phyloP scores from a whole-genome alignment of 805 yeast species.

The Alloascoidea hylecoeti region DNA sequence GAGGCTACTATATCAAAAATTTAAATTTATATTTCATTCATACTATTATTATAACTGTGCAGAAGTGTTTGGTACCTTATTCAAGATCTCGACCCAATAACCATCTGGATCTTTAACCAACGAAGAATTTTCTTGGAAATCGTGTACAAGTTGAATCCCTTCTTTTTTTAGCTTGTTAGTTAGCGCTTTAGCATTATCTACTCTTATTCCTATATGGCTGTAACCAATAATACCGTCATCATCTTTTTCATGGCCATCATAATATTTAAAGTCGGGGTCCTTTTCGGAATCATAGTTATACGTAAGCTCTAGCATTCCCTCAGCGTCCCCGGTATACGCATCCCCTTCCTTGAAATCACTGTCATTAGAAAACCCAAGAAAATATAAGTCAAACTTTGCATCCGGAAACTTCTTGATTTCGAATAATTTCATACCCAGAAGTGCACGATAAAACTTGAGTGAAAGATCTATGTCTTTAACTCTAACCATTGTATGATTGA shows the following conservation, averaged over 20 bases:
- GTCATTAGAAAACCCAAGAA: constrained; percentile 51
- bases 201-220: constrained; percentile 72
- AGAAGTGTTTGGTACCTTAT: too few species aligned
- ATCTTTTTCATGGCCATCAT: too few species aligned
- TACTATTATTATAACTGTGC: too few species aligned
- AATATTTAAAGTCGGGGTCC: constrained; percentile 64
- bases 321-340: constrained; percentile 21
- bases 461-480: constrained; percentile 74
- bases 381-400: constrained; percentile 79
- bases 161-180: constrained; percentile 27
- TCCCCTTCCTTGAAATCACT: constrained; percentile 9
- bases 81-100: constrained; percentile 66
- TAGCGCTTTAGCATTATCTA: constrained; percentile 45
- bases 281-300: constrained; percentile 93
- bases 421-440: constrained; percentile 72
- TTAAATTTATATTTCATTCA: too few species aligned
- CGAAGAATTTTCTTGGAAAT: constrained; percentile 46
- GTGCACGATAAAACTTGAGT: constrained; percentile 63
- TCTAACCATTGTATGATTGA: constrained; percentile 90
- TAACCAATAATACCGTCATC: constrained; percentile 74
- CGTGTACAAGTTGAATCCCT: constrained; percentile 38
- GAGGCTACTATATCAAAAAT: too few species aligned
- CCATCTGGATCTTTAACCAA: constrained; percentile 84
- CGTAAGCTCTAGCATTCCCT: constrained; percentile 77
- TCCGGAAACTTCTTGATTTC: constrained; percentile 38